Percentiles rank a stretch among this genome's conserved stretches.
phyloP scores from a whole-genome alignment of 345 rosid species.

The Pistacia vera region DNA sequence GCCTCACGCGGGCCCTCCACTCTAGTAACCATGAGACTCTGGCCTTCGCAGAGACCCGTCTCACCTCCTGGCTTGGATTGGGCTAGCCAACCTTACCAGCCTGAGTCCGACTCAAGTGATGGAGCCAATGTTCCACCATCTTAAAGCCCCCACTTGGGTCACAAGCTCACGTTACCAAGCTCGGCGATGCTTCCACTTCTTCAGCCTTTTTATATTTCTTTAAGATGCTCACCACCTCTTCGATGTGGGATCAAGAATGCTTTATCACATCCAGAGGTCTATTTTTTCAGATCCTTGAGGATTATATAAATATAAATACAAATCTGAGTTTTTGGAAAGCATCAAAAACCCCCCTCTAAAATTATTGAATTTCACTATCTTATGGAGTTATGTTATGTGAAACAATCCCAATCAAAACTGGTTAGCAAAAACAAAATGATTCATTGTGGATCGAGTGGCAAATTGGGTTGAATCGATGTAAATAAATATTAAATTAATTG shows the following conservation, averaged over 20 bases:
- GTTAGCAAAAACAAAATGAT: too few relatives aligned
- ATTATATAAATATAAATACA: too few relatives aligned
- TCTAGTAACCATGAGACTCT: conserved; percentile 4
- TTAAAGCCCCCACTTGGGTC: conserved; percentile 17
- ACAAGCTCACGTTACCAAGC: conserved; percentile 25
- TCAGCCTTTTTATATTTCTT: background rate
- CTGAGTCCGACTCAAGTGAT: background rate
- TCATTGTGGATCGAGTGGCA: too few relatives aligned
- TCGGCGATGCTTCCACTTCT: background rate
- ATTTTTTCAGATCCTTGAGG: too few relatives aligned
- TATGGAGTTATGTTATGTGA: too few relatives aligned
- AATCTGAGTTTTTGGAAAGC: too few relatives aligned
- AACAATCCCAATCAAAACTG: too few relatives aligned
- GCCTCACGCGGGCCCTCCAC: conserved; percentile 50
- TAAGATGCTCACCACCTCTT: background rate
- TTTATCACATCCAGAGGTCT: too few relatives aligned
- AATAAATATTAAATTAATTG: too few relatives aligned
- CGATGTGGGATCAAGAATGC: background rate
- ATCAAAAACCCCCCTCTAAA: too few relatives aligned
- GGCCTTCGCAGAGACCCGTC: conserved; percentile 22
- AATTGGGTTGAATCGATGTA: too few relatives aligned
- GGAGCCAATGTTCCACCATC: conserved; percentile 9
- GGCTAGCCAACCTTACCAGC: conserved; percentile 20
- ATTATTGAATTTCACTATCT: too few relatives aligned
- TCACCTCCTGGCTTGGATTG: conserved; percentile 37